These are phyloP conservation scores for Candida albicans DNA, from an alignment of 1,139 yeast genomes.

Conservation along the genomic window DNA sequence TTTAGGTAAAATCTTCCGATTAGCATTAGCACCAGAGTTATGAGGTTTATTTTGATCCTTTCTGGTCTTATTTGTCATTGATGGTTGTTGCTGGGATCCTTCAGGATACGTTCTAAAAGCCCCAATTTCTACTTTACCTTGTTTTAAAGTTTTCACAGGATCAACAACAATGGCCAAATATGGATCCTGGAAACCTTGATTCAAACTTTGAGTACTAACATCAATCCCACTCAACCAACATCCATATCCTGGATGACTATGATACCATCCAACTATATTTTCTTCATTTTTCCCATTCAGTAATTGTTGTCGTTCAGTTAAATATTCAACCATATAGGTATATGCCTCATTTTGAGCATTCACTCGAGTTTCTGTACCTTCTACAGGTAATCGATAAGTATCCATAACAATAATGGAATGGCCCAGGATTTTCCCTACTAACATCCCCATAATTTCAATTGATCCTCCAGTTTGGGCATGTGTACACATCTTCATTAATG, in stretches of 20 bases:
- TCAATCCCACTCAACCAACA: conserved; percentile 93
- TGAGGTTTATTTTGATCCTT: not conserved
- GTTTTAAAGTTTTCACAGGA: conserved; percentile 66
- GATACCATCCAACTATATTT: conserved; percentile 91
- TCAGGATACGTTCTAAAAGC: conserved; percentile 83
- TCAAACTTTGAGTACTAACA: conserved; percentile 80
- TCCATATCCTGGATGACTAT: conserved; percentile 97
- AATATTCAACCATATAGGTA: conserved; percentile 88
- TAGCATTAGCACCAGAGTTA: not conserved
- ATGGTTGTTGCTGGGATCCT: conserved; percentile 17
- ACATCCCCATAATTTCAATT: conserved; percentile 95
- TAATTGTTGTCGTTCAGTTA: conserved; percentile 54
- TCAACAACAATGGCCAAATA: conserved; percentile 87
- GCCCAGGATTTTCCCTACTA: conserved; percentile 70
- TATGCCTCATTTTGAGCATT: conserved; percentile 94
- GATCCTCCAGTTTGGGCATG: conserved; percentile 87
- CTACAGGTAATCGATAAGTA: conserved; percentile 85
- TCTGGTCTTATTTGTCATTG: not conserved
- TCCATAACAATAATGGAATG: conserved; percentile 73
- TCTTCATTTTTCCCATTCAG: conserved; percentile 22
- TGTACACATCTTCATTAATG: conserved; percentile 73
- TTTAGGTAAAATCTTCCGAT: conserved; percentile 28
- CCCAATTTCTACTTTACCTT: conserved; percentile 79
- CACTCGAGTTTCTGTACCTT: conserved; percentile 94
- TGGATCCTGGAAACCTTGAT: conserved; percentile 89